Base-by-base conservation (phyloP, 495 filamentous ascomycete genomes). In the Penicillium bovifimosum region DNA sequence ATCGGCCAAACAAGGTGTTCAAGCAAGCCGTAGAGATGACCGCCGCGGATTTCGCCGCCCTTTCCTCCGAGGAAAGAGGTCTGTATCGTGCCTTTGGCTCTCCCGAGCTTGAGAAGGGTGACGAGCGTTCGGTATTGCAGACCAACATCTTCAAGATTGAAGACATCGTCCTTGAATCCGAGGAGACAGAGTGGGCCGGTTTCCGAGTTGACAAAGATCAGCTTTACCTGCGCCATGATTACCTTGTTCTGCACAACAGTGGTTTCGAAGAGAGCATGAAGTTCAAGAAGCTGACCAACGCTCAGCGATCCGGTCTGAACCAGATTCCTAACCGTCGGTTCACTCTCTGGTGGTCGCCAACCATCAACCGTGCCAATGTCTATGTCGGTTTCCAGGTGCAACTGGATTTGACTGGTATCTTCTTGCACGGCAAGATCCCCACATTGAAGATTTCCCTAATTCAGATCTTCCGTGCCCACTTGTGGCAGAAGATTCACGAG, bases 401-500 rank as follows among this genome's bases (percentile, higher is more conserved):
- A 65, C 79, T 99, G 39, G 95, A 99, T 82, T 75, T 99, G 50
- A 99, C 95, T 14, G 95, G 95, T 69, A 99, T 99, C 60, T 99
- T 99, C 83, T 80, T 99, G 61, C 95, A 99, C 78, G 95, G 95
- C 58, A 99, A 99, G 72, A 99, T 99, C 64, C 95, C 95, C 4
- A 99, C 95, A 0, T 69, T 99, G 45, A 99, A 99, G 78, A 99
- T 99, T 52, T 96, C 91, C 2, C 73, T 99, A 47, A 99, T 99
- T 59, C 95, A 99, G 71, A 99, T 99, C 58, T 99, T 99, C 87
- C 88, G 95, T 62, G 95, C 95, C 44, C 95, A 99, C 80, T 85
- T 99, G 78, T 99, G 95, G 95, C 95, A 99, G 70, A 99, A 99
- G 78, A 97, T 99, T 44, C 95, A 99, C 72, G 95, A 99, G 70